Percentiles rank a stretch among this genome's conserved stretches.
Evolutionary conservation across 352 stramenopile genomes (phyloP).

Genomic region (Bremia lactucae): DNA sequence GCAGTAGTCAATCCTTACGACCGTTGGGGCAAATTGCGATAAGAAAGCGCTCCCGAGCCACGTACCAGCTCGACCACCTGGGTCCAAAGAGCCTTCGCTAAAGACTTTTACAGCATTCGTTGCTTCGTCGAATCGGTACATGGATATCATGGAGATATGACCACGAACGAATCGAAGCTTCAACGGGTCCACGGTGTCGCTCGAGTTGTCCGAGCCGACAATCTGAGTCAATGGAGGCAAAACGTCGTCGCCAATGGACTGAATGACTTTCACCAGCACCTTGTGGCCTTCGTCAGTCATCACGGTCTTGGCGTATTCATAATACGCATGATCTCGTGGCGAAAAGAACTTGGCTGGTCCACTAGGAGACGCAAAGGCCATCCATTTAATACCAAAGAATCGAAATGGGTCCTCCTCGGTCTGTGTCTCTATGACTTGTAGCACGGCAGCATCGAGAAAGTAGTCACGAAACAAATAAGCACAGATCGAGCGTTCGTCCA

Average conservation of each 20-base stretch:
- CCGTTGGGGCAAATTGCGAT: slow-evolving; percentile 44
- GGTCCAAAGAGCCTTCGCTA: slow-evolving; percentile 44
- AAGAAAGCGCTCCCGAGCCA: slow-evolving; percentile 53
- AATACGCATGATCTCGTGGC: slow-evolving; percentile 46
- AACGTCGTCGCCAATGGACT: slow-evolving; percentile 42
- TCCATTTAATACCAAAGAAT: slow-evolving; percentile 76
- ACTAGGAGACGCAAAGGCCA: slow-evolving; percentile 32
- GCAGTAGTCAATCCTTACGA: slow-evolving; percentile 56
- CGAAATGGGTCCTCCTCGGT: slow-evolving; percentile 49
- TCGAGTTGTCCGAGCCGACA: slow-evolving; percentile 16
- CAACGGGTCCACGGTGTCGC: slow-evolving; percentile 20
- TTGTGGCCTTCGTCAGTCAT: slow-evolving; percentile 30
- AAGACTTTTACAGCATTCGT: slow-evolving; percentile 59
- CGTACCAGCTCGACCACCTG: slow-evolving; percentile 30
- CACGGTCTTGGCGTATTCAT: slow-evolving; percentile 50
- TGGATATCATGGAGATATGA: slow-evolving; percentile 41
- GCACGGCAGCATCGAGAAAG: slow-evolving; percentile 59
- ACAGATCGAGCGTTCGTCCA: slow-evolving; percentile 46
- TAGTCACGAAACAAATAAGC: slow-evolving; percentile 49
- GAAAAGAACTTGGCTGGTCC: slow-evolving; percentile 38
- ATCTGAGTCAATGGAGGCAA: slow-evolving; percentile 25
- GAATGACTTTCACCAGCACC: slow-evolving; percentile 50
- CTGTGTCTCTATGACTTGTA: slow-evolving; percentile 50
- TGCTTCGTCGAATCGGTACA: slow-evolving; percentile 49
- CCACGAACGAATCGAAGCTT: slow-evolving; percentile 46